phyloP scores from a whole-genome alignment of 371 early-diverging fungal genomes.

The Mortierella sp. region DNA sequence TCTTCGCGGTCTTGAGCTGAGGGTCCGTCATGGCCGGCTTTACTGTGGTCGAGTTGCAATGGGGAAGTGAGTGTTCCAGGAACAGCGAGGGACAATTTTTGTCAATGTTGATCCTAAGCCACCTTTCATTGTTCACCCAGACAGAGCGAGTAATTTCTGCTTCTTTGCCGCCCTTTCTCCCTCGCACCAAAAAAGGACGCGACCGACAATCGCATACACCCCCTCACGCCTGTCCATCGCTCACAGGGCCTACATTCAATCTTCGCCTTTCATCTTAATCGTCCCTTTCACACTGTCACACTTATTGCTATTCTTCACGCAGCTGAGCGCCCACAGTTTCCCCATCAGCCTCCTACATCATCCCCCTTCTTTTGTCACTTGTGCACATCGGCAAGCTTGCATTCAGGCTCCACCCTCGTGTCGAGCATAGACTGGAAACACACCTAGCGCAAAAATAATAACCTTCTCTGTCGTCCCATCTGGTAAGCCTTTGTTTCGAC shows the following conservation, averaged over 20 bases:
- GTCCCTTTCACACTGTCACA: not conserved
- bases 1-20: conserved; percentile 35
- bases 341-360: not conserved
- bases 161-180: not conserved
- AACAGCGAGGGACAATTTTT: not conserved
- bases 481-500: not conserved
- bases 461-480: not conserved
- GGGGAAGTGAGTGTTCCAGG: not conserved
- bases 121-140: not conserved
- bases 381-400: too few species aligned
- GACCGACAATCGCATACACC: not conserved
- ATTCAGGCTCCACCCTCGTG: too few species aligned
- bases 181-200: not conserved
- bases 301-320: not conserved
- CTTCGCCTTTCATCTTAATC: not conserved
- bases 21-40: conserved; percentile 14
- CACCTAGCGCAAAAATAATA: not conserved
- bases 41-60: not conserved
- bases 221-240: not conserved
- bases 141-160: not conserved
- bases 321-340: not conserved
- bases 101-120: conserved; percentile 6
- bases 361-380: not conserved
- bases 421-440: not conserved
- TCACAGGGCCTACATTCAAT: not conserved